phyloP scores from a whole-genome alignment of 345 rosid genomes.

The Aquilaria yunnanensis region DNA sequence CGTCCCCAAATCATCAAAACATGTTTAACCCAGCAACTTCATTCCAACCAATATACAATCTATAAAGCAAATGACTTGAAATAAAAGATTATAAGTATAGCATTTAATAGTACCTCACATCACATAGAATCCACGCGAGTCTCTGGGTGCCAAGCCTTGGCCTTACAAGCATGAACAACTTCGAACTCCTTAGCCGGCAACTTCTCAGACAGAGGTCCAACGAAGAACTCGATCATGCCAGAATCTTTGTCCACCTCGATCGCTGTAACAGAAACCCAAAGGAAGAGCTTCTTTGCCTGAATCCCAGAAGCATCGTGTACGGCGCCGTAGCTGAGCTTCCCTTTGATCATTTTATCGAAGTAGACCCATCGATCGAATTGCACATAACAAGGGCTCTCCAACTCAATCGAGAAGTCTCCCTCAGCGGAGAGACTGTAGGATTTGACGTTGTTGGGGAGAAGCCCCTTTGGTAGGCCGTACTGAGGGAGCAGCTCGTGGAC shows the following conservation, averaged over 20 bases:
- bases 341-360: slow-evolving; percentile 45
- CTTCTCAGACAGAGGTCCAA: slow-evolving; percentile 57
- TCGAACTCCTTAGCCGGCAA: slow-evolving; percentile 56
- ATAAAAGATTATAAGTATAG: too few relatives aligned
- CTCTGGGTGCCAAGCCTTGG: slow-evolving; percentile 20
- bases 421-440: slow-evolving; percentile 47
- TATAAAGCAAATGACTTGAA: too few relatives aligned
- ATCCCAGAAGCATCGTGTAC: slow-evolving; percentile 55
- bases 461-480: slow-evolving; percentile 69
- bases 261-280: slow-evolving; percentile 62
- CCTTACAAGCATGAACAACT: slow-evolving; percentile 47
- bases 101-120: slow-evolving; percentile 12
- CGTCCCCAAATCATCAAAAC: too few relatives aligned
- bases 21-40: too few relatives aligned
- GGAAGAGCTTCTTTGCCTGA: slow-evolving; percentile 52
- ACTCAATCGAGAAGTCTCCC: slow-evolving; percentile 48
- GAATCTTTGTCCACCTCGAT: slow-evolving; percentile 39
- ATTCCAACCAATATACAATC: too few relatives aligned
- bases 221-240: slow-evolving; percentile 56
- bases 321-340: slow-evolving; percentile 54
- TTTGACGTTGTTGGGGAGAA: slow-evolving; percentile 48
- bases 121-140: slow-evolving; percentile 21
- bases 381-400: slow-evolving; percentile 44
- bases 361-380: slow-evolving; percentile 47
- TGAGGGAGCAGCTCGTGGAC: slow-evolving; percentile 62